phyloP scores from a whole-genome alignment of 768 basidiomycete species.

The Crassisporium funariophilum region DNA sequence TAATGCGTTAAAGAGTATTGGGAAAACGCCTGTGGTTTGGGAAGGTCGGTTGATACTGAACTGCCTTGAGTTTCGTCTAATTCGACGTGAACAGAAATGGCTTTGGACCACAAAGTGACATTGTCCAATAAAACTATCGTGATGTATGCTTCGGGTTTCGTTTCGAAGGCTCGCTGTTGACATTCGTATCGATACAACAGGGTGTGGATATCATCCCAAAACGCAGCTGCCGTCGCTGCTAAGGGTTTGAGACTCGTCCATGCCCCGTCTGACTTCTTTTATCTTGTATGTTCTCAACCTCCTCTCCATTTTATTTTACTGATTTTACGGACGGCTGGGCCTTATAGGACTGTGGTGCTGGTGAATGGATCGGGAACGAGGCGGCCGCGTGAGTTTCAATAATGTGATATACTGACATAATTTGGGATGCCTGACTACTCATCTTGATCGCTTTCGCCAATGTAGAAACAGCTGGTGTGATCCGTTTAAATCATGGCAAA shows the following conservation, averaged over 20 bases:
- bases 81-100: slow-evolving; percentile 63
- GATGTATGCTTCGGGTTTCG: slow-evolving; percentile 38
- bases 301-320: not conserved
- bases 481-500: slow-evolving; percentile 81
- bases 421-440: not conserved
- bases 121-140: slow-evolving; percentile 55
- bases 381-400: slow-evolving; percentile 37
- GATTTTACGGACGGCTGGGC: not conserved
- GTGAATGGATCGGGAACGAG: slow-evolving; percentile 65
- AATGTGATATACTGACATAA: not conserved
- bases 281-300: slow-evolving; percentile 48
- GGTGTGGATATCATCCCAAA: slow-evolving; percentile 71
- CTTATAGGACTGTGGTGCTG: slow-evolving; percentile 65
- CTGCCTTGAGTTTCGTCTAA: slow-evolving; percentile 1
- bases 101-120: slow-evolving; percentile 52
- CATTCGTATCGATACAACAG: slow-evolving; percentile 29
- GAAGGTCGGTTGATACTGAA: slow-evolving; percentile 47
- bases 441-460: not conserved
- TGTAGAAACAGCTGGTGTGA: slow-evolving; percentile 70
- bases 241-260: slow-evolving; percentile 68
- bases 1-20: slow-evolving; percentile 47
- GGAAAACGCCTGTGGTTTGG: slow-evolving; percentile 84
- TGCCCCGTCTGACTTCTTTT: slow-evolving; percentile 75
- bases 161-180: not conserved
- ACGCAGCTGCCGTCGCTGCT: slow-evolving; percentile 60